Base-by-base conservation (phyloP, 2,329 filamentous ascomycete genomes). In the Meredithiella fracta region DNA sequence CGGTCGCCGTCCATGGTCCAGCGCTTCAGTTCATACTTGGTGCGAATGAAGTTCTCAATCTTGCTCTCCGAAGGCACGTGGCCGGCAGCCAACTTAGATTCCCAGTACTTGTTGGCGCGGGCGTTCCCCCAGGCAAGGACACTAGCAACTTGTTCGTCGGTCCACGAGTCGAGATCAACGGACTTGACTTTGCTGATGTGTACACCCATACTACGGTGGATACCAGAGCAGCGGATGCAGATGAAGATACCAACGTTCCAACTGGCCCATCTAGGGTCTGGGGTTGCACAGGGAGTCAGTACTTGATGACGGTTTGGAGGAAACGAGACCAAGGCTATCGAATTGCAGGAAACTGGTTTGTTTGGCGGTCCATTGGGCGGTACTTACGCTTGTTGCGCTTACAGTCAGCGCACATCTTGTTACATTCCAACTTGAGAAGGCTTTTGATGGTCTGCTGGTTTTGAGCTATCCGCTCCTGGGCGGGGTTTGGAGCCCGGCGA, bases 21-120 rank as follows among this genome's bases (percentile, higher is more conserved):
- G 72, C 94, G 79, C 78, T 95, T 97, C 55, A 92, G 85, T 68
- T 98, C 92, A 69, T 98, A 98, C 70, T 98, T 98, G 57, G 94
- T 98, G 62, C 92, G 83, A 64, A 98, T 97, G 66, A 98, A 98
- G 74, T 97, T 98, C 77, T 98, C 92, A 63, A 98, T 97, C 77
- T 98, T 98, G 62, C 86, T 79, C 73, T 98, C 94, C 22, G 91
- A 95, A 1, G 92, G 92, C 50, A 91, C 81, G 69, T 98, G 92
- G 59, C 90, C 90, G 14, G 84, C 72, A 1, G 91, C 89, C 65
- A 98, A 72, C 72, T 97, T 98, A 60, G 86, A 80, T 70, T 98
- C 94, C 91, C 91, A 98, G 69, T 97, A 95, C 75, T 94, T 97
- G 73, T 98, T 98, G 57, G 92, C 92, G 68, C 90, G 83, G 56